phyloP scores from a whole-genome alignment of 169 alveolate genomes.

The Eimeria falciformis region DNA sequence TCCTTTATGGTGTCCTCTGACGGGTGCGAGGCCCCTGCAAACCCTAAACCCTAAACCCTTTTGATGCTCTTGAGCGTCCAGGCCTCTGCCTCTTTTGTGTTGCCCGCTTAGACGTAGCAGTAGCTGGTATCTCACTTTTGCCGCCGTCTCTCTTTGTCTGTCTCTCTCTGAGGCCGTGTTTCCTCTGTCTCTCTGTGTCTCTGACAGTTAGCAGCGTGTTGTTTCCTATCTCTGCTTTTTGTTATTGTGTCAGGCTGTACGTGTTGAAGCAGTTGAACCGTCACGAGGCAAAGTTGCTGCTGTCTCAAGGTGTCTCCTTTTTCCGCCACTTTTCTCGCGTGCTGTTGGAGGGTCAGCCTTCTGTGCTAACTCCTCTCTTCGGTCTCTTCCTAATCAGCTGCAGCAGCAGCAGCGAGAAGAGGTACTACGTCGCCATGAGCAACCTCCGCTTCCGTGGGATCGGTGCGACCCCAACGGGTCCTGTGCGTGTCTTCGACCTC shows the following conservation, averaged over 20 bases:
- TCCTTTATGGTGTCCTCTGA: neutral
- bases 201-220: neutral
- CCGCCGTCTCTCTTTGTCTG: neutral
- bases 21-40: neutral
- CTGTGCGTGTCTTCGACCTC: slow-evolving; percentile 41
- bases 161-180: neutral
- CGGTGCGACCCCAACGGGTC: neutral
- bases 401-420: neutral
- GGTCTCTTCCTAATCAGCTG: slow-evolving; percentile 31
- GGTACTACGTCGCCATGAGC: slow-evolving; percentile 9
- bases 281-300: slow-evolving; percentile 37
- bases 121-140: neutral
- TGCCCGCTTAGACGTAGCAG: neutral
- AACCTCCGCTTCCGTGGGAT: neutral
- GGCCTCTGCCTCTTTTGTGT: neutral
- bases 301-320: neutral
- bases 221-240: neutral
- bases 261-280: slow-evolving; percentile 48
- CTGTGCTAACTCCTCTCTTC: slow-evolving; percentile 32
- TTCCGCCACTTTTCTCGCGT: neutral
- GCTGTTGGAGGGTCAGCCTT: neutral
- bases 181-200: neutral
- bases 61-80: neutral
- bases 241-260: slow-evolving; percentile 17
- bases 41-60: slow-evolving; percentile 5